These are phyloP conservation scores for Scheffersomyces titani DNA, from an alignment of 1,139 yeast genomes.

Conservation along the genomic window DNA sequence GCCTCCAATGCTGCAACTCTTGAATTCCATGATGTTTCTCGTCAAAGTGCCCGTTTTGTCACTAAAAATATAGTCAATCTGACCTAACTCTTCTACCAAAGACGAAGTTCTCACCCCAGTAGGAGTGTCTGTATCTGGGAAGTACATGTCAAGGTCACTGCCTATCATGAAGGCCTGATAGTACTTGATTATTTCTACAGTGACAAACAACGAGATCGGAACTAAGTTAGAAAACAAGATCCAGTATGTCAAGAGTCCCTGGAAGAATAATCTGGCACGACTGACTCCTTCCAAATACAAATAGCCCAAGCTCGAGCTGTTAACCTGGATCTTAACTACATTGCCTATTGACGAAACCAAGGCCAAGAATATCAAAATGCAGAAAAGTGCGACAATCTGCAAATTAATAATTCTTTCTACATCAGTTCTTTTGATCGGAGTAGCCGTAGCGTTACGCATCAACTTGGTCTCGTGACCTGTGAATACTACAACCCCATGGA, in stretches of 20 bases:
- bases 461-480: constrained; percentile 98
- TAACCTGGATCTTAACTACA: constrained; percentile 67
- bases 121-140: constrained; percentile 86
- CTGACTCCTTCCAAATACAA: constrained; percentile 70
- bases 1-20: constrained; percentile 93
- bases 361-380: constrained; percentile 72
- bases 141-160: constrained; percentile 91
- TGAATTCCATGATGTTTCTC: constrained; percentile 93
- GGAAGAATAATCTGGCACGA: constrained; percentile 72
- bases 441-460: constrained; percentile 98
- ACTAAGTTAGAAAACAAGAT: constrained; percentile 92
- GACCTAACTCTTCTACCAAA: constrained; percentile 94
- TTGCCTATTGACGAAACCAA: constrained; percentile 86
- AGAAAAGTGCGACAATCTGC: constrained; percentile 86
- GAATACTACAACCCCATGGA: constrained; percentile 88
- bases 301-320: constrained; percentile 57
- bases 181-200: constrained; percentile 92
- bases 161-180: constrained; percentile 94
- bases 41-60: constrained; percentile 97
- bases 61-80: constrained; percentile 90
- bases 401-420: constrained; percentile 93
- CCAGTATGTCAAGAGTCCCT: constrained; percentile 91
- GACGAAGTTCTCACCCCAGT: constrained; percentile 94
- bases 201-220: constrained; percentile 92
- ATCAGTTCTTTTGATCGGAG: constrained; percentile 96